Base-by-base conservation (phyloP, 331 rosid species). In the Pyrus hybrid region DNA sequence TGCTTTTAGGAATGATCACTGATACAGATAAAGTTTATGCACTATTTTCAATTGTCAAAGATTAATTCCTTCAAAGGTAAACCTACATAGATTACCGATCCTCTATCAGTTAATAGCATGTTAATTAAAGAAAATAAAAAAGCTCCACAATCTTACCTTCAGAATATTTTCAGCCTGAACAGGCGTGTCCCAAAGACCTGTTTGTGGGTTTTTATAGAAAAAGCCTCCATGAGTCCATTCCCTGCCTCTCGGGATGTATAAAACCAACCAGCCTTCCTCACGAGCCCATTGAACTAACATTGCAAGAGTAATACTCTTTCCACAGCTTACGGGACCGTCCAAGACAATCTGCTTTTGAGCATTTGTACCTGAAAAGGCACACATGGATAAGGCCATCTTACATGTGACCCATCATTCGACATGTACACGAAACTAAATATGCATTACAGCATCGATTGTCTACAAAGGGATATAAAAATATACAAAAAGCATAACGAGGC, bases 261-360 rank as follows among this genome's bases (percentile, higher is more conserved):
- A 78, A 77, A 94, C 97, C 61, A 94, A 80, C 98, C 98, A 94
- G 66, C 97, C 98, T 87, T 91, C 97, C 47, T 90, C 95, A 17
- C 98, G 87, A 29, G 98, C 98, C 97, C 98, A 94, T 49, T 91
- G 96, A 80, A 91, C 97, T 76, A 94, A 94, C 98, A 94, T 88
- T 13, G 96, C 91, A 77, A 91, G 92, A 11, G 88, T 88, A 73
- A 85, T 94, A 75, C 98, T 94, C 89, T 91, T 94, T 68, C 98
- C 98, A 81, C 95, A 80, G 78, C 90, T 94, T 72, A 88, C 93
- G 28, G 89, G 96, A 79, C 98, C 98, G 74, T 93, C 98, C 85
- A 93, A 79, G 32, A 93, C 86, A 53, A 93, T 84, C 88, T 93
- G 98, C 84, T 88, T 93, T 77, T 81, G 91, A 74, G 85, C 80